phyloP scores from a whole-genome alignment of 352 stramenopile genomes.

The Plasmopara viticola region DNA sequence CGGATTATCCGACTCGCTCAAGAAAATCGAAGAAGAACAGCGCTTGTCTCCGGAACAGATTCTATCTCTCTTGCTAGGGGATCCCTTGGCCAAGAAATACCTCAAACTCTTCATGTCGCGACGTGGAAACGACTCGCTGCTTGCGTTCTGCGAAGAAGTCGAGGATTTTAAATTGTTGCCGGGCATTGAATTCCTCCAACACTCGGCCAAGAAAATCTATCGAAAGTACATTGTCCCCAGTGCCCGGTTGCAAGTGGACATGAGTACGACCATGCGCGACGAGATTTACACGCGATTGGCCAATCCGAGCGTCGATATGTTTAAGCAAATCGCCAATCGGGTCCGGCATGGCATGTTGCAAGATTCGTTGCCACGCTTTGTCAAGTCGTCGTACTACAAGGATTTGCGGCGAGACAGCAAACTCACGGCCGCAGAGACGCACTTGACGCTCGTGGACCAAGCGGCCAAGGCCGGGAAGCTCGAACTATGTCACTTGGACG shows the following conservation, averaged over 20 bases:
- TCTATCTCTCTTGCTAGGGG: slow-evolving; percentile 40
- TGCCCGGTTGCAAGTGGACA: slow-evolving; percentile 76
- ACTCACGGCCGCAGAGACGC: slow-evolving; percentile 28
- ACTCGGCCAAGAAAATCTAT: slow-evolving; percentile 82
- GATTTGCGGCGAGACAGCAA: slow-evolving; percentile 60
- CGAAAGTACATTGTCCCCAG: slow-evolving; percentile 76
- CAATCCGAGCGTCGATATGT: slow-evolving; percentile 80
- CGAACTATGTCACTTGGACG: slow-evolving; percentile 65
- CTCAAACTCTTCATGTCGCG: slow-evolving; percentile 74
- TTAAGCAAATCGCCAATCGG: slow-evolving; percentile 65
- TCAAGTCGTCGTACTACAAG: slow-evolving; percentile 62
- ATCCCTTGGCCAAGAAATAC: slow-evolving; percentile 64
- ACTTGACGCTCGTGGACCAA: slow-evolving; percentile 50
- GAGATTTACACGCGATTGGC: slow-evolving; percentile 58
- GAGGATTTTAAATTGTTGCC: slow-evolving; percentile 75
- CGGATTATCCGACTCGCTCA: slow-evolving; percentile 8
- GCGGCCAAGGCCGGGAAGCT: slow-evolving; percentile 70
- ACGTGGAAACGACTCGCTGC: slow-evolving; percentile 49
- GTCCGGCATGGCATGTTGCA: slow-evolving; percentile 70
- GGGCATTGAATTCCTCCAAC: slow-evolving; percentile 78
- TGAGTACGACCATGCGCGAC: slow-evolving; percentile 74
- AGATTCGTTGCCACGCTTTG: slow-evolving; percentile 69
- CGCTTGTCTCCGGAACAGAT: slow-evolving; percentile 42
- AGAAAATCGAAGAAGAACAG: slow-evolving; percentile 28
- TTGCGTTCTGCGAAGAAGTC: slow-evolving; percentile 73